Evolutionary conservation across 2,329 filamentous ascomycete genomes (phyloP), one percentile per base, ranked within the genome.

Genomic region (Fusarium mangiferae): DNA sequence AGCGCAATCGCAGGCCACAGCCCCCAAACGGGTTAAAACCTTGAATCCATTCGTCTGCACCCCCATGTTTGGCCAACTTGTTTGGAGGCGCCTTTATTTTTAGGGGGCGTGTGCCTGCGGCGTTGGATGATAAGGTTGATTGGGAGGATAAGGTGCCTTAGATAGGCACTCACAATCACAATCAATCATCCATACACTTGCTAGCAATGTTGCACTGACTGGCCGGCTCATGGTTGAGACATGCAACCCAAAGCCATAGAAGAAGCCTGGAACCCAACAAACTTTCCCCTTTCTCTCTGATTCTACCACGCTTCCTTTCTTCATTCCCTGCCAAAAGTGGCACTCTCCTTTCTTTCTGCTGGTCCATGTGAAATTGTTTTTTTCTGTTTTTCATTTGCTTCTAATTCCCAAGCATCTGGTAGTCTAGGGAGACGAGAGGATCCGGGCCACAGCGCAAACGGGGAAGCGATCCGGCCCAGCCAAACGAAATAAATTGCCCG

Each of bases 391-490:
- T 73, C 57, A 72, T 74, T 72, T 63, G 76, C 42, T 73, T 68
- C 55, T 65, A 69, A 75, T 75, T 73, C 72, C 72, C 75, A 77
- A 65, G 70, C 51, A 71, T 67, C 73, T 67, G 75, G 73, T 78
- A 77, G 73, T 68, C 76, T 67, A 77, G 71, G 76, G 76, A 75
- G 68, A 78, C 70, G 65, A 75, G 62, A 70, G 66, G 57, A 57
- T 48, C 62, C 46, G 55, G 58, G 55, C 67, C 63, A 74, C 70
- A 66, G 68, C 62, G 62, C 41, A 70, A 65, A 75, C 73, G 75
- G 76, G 76, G 76, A 78, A 70, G 64, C 68, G 68, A 77, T 64
- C 73, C 76, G 75, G 72, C 55, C 68, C 67, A 75, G 75, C 66
- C 71, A 77, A 75, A 75, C 65, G 70, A 78, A 73, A 75, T 68